Conservation (phyloP, 1,139 yeast species). For the Yamadazyma membranifaciens region DNA sequence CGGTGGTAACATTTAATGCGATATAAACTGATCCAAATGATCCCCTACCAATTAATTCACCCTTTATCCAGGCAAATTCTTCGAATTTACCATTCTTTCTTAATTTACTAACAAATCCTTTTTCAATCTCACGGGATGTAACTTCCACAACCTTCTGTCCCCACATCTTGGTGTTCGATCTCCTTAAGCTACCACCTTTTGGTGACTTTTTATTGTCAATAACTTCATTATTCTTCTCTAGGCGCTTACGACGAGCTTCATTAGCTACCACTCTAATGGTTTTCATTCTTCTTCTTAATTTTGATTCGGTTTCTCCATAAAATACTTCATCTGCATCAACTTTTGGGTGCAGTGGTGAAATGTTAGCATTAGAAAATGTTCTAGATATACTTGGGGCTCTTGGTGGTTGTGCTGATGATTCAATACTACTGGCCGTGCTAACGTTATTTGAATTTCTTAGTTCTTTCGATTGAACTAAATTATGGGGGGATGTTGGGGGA, state of each 20-base stretch:
- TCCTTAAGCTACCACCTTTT: conserved; percentile 40
- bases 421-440: background rate
- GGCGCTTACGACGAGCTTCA: conserved; percentile 72
- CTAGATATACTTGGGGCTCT: conserved; percentile 42
- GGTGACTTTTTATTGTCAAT: conserved; percentile 9
- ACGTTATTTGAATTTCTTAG: background rate
- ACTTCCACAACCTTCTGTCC: conserved; percentile 93
- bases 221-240: conserved; percentile 21
- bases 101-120: conserved; percentile 57
- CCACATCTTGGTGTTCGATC: conserved; percentile 96
- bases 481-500: conserved; percentile 58
- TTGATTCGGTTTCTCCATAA: conserved; percentile 29
- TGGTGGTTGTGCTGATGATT: conserved; percentile 9
- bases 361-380: conserved; percentile 48
- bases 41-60: conserved; percentile 95
- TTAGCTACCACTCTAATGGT: conserved; percentile 90
- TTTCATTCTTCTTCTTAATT: conserved; percentile 54
- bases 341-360: conserved; percentile 34
- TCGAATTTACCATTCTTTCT: conserved; percentile 64
- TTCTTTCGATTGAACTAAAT: background rate
- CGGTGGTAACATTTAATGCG: conserved; percentile 92
- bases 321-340: conserved; percentile 33
- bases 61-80: conserved; percentile 97
- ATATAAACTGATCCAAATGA: conserved; percentile 95
- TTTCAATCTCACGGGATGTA: conserved; percentile 65